These are phyloP conservation scores for Ogataea wickerhamii DNA, from an alignment of 805 yeast species.

Conservation along the genomic window DNA sequence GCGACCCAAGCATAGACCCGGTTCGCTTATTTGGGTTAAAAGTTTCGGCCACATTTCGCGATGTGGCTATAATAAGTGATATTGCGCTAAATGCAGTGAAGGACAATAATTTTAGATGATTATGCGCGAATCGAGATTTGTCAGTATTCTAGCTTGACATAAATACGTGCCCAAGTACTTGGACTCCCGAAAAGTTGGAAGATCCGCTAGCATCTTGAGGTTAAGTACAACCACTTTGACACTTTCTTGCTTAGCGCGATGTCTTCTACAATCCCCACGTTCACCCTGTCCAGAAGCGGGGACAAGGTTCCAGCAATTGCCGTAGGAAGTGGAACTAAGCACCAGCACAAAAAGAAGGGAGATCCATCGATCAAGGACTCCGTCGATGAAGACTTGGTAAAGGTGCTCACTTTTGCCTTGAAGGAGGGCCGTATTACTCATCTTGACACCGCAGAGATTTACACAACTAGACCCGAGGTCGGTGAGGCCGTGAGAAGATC, in stretches of 20 bases:
- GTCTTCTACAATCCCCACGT: constrained; percentile 19
- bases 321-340: constrained; percentile 60
- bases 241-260: too few species aligned
- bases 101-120: background rate
- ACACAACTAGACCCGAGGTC: constrained; percentile 57
- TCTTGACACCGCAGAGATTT: constrained; percentile 67
- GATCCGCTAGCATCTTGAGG: too few species aligned
- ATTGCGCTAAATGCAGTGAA: background rate
- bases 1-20: too few species aligned
- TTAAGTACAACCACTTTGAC: too few species aligned
- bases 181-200: too few species aligned
- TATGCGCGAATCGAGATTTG: background rate
- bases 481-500: constrained; percentile 48
- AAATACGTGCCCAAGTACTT: too few species aligned
- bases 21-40: too few species aligned
- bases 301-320: constrained; percentile 38
- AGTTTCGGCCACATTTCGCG: background rate
- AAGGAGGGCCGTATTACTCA: constrained; percentile 49
- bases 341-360: constrained; percentile 38
- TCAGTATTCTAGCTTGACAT: too few species aligned
- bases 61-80: background rate
- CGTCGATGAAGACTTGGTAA: constrained; percentile 39
- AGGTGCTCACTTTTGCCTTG: constrained; percentile 45
- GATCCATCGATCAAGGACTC: constrained; percentile 19
- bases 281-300: constrained; percentile 27